Evolutionary conservation across 441 rosid species (phyloP).

Genomic region (Bruguiera hainesii): DNA sequence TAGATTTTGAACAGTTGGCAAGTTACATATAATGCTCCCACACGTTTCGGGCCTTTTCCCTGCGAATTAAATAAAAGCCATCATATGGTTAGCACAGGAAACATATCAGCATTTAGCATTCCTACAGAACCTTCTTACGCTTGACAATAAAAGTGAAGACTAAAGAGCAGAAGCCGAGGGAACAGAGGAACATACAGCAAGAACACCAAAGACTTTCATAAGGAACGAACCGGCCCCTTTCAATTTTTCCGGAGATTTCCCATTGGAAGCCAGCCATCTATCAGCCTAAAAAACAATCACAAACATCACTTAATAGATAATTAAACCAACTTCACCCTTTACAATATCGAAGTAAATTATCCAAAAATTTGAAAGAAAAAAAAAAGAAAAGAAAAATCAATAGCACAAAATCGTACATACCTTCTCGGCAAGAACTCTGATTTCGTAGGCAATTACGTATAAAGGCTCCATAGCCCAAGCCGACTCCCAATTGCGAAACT

Average conservation of each 20-base stretch:
- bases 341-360: not conserved
- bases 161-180: not conserved
- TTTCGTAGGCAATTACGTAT: constrained; percentile 77
- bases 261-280: constrained; percentile 63
- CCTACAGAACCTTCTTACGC: too few relatives aligned
- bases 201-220: constrained; percentile 93
- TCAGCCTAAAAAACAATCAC: constrained; percentile 56
- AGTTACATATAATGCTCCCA: constrained; percentile 91
- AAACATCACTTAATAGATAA: not conserved
- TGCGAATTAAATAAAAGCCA: constrained; percentile 26
- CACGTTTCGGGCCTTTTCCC: constrained; percentile 97
- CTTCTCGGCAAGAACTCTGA: constrained; percentile 82
- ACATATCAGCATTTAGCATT: not conserved
- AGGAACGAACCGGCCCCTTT: constrained; percentile 95
- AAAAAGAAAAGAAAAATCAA: not conserved
- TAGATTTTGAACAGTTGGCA: constrained; percentile 93
- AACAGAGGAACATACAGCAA: constrained; percentile 63
- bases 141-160: not conserved
- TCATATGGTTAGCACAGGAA: constrained; percentile 13
- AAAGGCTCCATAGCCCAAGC: constrained; percentile 93
- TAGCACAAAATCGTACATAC: constrained; percentile 24
- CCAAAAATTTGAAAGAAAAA: not conserved
- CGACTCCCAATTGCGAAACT: constrained; percentile 97
- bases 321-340: not conserved
- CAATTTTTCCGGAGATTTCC: constrained; percentile 88